A percentile compares a stretch with the other conserved stretches of the same genome.
Evolutionary conservation across 768 basidiomycete genomes (phyloP).

Genomic region (Sistotremastrum niveocremeum): DNA sequence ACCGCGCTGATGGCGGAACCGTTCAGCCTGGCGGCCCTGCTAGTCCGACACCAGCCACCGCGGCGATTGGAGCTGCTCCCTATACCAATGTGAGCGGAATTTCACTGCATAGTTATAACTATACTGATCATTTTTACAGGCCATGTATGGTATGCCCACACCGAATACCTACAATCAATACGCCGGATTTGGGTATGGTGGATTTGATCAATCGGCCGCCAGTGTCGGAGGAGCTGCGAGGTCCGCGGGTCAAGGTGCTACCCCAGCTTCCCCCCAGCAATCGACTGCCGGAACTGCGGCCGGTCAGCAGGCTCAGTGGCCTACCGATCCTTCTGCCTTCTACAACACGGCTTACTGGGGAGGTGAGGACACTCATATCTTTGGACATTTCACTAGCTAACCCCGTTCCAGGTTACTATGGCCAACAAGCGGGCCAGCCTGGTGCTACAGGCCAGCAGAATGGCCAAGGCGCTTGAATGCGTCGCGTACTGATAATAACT

Average conservation of each 20-base stretch:
- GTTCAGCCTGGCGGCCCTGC: slow-evolving; percentile 34
- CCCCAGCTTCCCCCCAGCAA: neutral
- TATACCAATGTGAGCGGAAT: slow-evolving; percentile 69
- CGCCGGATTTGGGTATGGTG: slow-evolving; percentile 65
- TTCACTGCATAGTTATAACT: neutral
- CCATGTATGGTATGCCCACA: slow-evolving; percentile 86
- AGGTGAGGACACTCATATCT: slow-evolving; percentile 33
- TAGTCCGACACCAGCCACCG: slow-evolving; percentile 41
- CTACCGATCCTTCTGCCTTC: slow-evolving; percentile 52
- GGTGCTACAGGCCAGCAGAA: slow-evolving; percentile 36
- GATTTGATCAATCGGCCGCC: slow-evolving; percentile 51
- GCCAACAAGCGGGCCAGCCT: slow-evolving; percentile 56
- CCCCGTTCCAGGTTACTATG: slow-evolving; percentile 54
- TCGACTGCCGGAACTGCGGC: slow-evolving; percentile 4
- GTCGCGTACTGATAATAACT: slow-evolving; percentile 1
- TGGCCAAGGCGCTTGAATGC: slow-evolving; percentile 7
- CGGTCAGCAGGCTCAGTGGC: slow-evolving; percentile 58
- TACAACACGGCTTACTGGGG: slow-evolving; percentile 82
- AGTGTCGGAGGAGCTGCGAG: slow-evolving; percentile 26
- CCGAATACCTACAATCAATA: slow-evolving; percentile 62
- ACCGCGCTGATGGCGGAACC: slow-evolving; percentile 62
- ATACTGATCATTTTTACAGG: slow-evolving; percentile 26
- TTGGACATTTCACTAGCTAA: slow-evolving; percentile 1
- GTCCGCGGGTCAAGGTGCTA: slow-evolving; percentile 34
- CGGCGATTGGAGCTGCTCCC: slow-evolving; percentile 28